Evolutionary conservation across 148 eudicot species (phyloP).

Genomic region (Rhododendron kiyosumense): DNA sequence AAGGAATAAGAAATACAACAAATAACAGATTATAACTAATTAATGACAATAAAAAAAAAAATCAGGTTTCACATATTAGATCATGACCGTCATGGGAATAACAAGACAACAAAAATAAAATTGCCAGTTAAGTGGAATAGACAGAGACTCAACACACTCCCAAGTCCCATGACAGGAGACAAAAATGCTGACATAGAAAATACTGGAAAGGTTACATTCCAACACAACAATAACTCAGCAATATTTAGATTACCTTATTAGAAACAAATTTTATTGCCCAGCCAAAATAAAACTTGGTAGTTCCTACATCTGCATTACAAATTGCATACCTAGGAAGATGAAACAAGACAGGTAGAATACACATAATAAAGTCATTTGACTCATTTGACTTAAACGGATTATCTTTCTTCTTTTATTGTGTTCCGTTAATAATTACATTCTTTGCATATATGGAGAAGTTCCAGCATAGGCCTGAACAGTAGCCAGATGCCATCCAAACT

Average conservation of each 20-base stretch:
- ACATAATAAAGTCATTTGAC: background rate
- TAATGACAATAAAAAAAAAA: background rate
- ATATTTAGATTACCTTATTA: background rate
- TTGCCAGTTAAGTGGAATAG: background rate
- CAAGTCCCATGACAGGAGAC: background rate
- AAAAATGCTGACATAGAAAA: background rate
- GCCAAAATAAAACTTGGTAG: background rate
- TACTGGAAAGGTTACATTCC: background rate
- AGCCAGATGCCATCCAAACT: background rate
- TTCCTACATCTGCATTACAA: background rate
- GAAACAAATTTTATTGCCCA: background rate
- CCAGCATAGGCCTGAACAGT: background rate
- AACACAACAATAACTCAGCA: background rate
- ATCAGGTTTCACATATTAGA: background rate
- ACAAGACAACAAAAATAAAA: background rate
- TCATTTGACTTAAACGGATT: background rate
- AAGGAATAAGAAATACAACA: background rate
- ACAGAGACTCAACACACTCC: background rate
- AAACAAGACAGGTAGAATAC: background rate
- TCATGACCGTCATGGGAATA: background rate
- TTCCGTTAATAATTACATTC: background rate
- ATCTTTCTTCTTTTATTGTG: background rate
- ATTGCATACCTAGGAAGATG: background rate
- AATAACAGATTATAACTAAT: background rate
- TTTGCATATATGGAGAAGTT: background rate